Conservation (phyloP, 23 red algal genomes). For the Gracilaria caudata region DNA sequence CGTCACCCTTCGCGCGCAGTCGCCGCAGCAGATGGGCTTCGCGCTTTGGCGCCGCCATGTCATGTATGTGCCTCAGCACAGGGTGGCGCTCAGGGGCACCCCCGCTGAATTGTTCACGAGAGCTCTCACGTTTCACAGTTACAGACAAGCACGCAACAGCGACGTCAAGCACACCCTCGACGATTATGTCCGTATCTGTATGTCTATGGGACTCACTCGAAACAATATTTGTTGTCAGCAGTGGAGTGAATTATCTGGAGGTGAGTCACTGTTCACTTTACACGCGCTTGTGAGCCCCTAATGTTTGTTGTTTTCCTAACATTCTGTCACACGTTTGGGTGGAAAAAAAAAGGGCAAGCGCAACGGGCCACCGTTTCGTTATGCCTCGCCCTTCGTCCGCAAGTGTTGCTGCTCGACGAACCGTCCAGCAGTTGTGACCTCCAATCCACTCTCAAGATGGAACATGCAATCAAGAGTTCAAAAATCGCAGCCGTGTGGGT, state of each 20-base stretch:
- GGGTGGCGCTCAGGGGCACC: constrained; percentile 40
- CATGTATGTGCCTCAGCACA: constrained; percentile 66
- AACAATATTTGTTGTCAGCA: neutral
- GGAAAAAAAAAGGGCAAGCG: constrained; percentile 29
- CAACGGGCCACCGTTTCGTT: constrained; percentile 48
- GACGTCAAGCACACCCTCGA: constrained; percentile 5
- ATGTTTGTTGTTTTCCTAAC: neutral
- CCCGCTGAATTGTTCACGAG: constrained; percentile 41
- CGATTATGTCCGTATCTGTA: constrained; percentile 5
- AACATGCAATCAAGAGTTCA: constrained; percentile 39
- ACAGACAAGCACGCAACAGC: neutral
- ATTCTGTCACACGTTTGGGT: neutral
- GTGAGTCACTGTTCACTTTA: constrained; percentile 8
- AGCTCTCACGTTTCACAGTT: constrained; percentile 14
- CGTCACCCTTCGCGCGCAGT: constrained; percentile 10
- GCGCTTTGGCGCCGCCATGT: constrained; percentile 56
- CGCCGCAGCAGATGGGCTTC: constrained; percentile 10
- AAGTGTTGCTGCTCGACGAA: constrained; percentile 81
- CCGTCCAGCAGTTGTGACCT: constrained; percentile 66
- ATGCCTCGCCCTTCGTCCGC: constrained; percentile 45
- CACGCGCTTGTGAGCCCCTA: neutral
- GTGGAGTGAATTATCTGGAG: constrained; percentile 72
- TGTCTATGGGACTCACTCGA: neutral
- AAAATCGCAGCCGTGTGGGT: constrained; percentile 67
- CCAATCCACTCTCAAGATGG: constrained; percentile 30